phyloP scores from a whole-genome alignment of 1,139 yeast genomes.

The Yarrowia galli region DNA sequence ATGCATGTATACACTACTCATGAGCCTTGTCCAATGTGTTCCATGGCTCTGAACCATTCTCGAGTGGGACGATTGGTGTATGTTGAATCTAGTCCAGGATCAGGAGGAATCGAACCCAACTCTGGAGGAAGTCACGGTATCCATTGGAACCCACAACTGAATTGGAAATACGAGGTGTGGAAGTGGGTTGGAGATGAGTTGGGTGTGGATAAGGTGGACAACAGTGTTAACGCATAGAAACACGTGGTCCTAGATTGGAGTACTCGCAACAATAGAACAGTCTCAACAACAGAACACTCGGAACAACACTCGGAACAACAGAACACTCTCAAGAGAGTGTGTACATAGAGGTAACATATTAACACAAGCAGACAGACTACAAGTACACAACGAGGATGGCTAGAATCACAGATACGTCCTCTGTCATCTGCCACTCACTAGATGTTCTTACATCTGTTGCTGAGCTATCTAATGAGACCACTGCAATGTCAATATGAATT shows the following conservation, averaged over 20 bases:
- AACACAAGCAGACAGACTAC: no score
- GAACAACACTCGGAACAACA: not conserved
- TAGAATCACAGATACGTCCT: no score
- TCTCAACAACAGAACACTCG: not conserved
- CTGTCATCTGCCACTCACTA: no score
- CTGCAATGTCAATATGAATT: no score
- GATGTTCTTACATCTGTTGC: no score
- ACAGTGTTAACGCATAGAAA: conserved; percentile 4
- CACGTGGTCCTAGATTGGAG: no score
- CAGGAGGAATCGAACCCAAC: conserved; percentile 64
- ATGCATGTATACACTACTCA: conserved; percentile 86
- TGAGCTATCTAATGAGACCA: no score
- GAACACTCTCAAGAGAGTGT: not conserved
- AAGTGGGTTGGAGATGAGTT: conserved; percentile 58
- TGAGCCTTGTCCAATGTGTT: conserved; percentile 97
- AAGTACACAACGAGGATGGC: no score
- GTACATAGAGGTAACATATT: conserved; percentile 20
- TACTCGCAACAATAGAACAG: not conserved
- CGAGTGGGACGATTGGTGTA: conserved; percentile 75
- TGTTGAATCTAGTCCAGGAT: conserved; percentile 55
- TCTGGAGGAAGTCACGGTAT: conserved; percentile 75
- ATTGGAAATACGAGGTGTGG: conserved; percentile 84
- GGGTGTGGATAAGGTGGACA: conserved; percentile 10
- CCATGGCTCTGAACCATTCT: conserved; percentile 95
- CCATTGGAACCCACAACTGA: conserved; percentile 73